Base-by-base conservation (phyloP, 768 basidiomycete species). In the Xerocomellus dryophilus region DNA sequence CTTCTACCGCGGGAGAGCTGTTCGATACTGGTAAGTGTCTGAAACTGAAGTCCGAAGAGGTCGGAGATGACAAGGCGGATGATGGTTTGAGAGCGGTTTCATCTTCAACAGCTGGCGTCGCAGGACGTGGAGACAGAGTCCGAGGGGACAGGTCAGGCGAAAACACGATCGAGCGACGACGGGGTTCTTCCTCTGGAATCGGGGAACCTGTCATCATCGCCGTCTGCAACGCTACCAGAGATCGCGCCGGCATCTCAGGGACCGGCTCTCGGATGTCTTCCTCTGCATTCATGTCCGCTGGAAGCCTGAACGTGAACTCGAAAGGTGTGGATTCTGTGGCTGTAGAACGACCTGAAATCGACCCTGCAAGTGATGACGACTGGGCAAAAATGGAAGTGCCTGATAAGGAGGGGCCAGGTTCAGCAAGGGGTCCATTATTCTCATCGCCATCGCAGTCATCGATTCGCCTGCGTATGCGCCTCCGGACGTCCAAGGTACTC, bases 81-180 rank as follows among this genome's bases (percentile, higher is more conserved):
- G 57, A 49, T 18, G 50, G 40, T 17, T 39, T 29, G 25, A 34
- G 14, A 25, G 50, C 40, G 5, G 25, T 49, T 43, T 61, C 56
- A 29, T 42, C 51, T 51, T 60, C 62, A 20, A 32, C 18, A 27
- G 40, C 32, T 32, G 58, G 58, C 8, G 56, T 63, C 20, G 47
- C 14, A 20, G 50, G 45, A 25, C 47, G 55, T 21, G 53, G 45
- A 20, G 65, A 59, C 29, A 50, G 42, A 48, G 43, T 32, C 41
- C 23, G 50, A 34, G 57, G 32, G 64, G 71, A 41, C 18, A 50
- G 5, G 20, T 66, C 62, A 17, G 60, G 46, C 21, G 58, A 11
- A 42, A 64, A 60, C n/a, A 66, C 60, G 29, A 70, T 55, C 17
- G 60, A 69, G 35, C 60, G 62, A 20, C 66, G 64, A 7, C 60